phyloP scores from a whole-genome alignment of 257 asterid genomes.

The Haberlea rhodopensis region DNA sequence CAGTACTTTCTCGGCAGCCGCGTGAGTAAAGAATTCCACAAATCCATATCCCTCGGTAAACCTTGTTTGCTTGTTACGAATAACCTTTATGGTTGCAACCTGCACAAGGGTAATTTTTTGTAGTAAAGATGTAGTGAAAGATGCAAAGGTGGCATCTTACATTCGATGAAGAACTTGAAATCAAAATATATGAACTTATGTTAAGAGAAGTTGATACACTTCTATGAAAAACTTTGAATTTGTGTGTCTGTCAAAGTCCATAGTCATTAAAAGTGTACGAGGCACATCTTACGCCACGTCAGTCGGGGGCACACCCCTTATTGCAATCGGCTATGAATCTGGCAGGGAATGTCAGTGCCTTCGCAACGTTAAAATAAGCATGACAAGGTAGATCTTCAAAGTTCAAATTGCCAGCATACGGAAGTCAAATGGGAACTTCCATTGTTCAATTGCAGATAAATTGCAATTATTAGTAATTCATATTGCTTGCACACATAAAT shows the following conservation, averaged over 20 bases:
- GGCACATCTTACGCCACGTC: neutral
- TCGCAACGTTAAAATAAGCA: neutral
- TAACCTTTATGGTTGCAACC: conserved; percentile 83
- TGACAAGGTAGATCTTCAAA: neutral
- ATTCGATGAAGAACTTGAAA: neutral
- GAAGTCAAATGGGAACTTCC: neutral
- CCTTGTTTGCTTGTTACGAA: conserved; percentile 89
- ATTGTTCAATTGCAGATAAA: neutral
- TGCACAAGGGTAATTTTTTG: conserved; percentile 29
- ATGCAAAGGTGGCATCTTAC: neutral
- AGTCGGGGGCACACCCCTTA: neutral
- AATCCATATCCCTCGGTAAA: conserved; percentile 91
- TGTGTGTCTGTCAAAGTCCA: neutral
- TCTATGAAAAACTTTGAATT: neutral
- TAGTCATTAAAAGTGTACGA: neutral
- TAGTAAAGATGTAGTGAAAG: neutral
- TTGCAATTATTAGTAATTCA: neutral
- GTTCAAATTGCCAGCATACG: neutral
- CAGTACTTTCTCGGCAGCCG: conserved; percentile 84
- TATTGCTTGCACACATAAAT: neutral
- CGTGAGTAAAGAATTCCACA: conserved; percentile 75
- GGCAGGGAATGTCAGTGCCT: neutral
- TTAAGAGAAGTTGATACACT: neutral
- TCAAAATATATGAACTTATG: neutral
- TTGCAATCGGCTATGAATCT: neutral